Evolutionary conservation across 192 early-diverging fungal genomes (phyloP).

Genomic region (Coemansia sp.): DNA sequence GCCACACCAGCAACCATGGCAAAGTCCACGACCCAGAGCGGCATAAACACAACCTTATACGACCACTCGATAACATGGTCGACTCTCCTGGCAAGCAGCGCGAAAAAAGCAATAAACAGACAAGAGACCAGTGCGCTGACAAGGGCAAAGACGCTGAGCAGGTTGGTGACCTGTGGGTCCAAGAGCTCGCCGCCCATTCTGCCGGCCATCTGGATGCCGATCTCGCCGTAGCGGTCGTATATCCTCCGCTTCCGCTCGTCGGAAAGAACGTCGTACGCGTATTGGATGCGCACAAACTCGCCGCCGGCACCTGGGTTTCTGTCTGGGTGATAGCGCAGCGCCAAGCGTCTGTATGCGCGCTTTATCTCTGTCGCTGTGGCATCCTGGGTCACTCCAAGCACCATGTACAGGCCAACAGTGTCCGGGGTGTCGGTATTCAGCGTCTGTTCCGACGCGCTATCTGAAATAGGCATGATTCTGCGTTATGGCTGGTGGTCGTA

Average conservation of each 20-base stretch:
- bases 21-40: slow-evolving; percentile 75
- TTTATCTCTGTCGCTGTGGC: slow-evolving; percentile 76
- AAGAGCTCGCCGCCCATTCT: slow-evolving; percentile 66
- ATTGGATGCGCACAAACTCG: slow-evolving; percentile 80
- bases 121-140: slow-evolving; percentile 55
- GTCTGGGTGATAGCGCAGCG: slow-evolving; percentile 90
- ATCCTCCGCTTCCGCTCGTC: slow-evolving; percentile 82
- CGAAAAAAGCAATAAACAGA: slow-evolving; percentile 79
- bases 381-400: slow-evolving; percentile 70
- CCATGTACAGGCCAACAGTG: slow-evolving; percentile 80
- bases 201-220: slow-evolving; percentile 75
- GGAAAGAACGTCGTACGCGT: slow-evolving; percentile 78
- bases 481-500: not conserved
- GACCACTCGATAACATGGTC: slow-evolving; percentile 72
- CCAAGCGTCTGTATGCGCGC: slow-evolving; percentile 76
- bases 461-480: slow-evolving; percentile 6
- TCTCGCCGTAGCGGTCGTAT: slow-evolving; percentile 87
- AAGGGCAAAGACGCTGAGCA: slow-evolving; percentile 62
- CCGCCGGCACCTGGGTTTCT: slow-evolving; percentile 72
- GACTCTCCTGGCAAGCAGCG: slow-evolving; percentile 72
- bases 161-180: slow-evolving; percentile 64
- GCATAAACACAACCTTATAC: slow-evolving; percentile 75
- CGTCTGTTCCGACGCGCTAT: slow-evolving; percentile 34
- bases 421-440: slow-evolving; percentile 15
- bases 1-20: slow-evolving; percentile 39